Evolutionary conservation across 495 filamentous ascomycete genomes (phyloP), one percentile per base, ranked within the genome.

Genomic region (Wilcoxina mikolae): DNA sequence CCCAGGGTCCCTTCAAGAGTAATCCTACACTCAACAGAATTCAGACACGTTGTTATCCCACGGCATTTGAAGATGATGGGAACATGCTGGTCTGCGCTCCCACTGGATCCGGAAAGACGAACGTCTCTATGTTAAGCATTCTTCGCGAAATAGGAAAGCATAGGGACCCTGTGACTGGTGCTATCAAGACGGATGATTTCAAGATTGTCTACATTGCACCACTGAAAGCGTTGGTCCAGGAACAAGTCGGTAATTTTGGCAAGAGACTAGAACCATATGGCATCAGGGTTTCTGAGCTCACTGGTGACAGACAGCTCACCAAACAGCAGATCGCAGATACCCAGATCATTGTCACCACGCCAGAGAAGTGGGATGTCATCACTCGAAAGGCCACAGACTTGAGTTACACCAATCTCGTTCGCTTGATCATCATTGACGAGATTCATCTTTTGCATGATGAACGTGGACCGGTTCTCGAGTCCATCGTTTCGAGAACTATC

Each of bases 341-440:
- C 4, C 91, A 99, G 66, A 82, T 99, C 60, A 99, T 99, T 61
- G 89, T 99, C 42, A 99, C 91, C 2, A 99, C 91, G 0, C 91
- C 91, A 9, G 91, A 99, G 67, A 99, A 99, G 71, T 99, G 84
- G 81, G 91, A 99, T 71, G 93, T 99, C 54, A 95, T 99, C 61
- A 99, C 93, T 3, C 80, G 91, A 60, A 99, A 99, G 70, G 93
- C 90, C 3, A 95, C 90, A 0, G 91, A 99, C 68, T 77, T 89
- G 51, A 90, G 88, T 58, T 99, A 99, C 68, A 99, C 87, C 29
- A 95, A 93, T 59, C 79, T 99, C 24, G 90, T 99, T 15, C 81
- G 90, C 25, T 76, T 99, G 1, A 82, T 99, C 50, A 83, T 95
- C 61, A 95, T 99, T 58, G 91, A 99, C 58, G 91, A 99, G 67